Evolutionary conservation across 495 filamentous ascomycete genomes (phyloP), one percentile per base, ranked within the genome.

Genomic region (Durotheca rogersii): DNA sequence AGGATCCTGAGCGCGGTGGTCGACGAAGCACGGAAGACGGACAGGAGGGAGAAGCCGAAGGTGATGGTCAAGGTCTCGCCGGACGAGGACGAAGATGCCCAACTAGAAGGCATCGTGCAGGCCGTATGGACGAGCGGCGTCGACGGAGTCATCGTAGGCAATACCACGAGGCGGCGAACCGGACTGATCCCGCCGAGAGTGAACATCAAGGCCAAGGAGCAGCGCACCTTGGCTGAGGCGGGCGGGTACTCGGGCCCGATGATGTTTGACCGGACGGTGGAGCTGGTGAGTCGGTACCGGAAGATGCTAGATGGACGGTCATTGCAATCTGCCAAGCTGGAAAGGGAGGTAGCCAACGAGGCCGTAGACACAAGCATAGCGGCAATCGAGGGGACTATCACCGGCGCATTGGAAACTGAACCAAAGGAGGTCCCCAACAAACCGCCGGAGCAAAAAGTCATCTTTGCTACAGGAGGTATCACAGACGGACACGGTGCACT

Each of bases 51-150:
- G 7, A 89, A 86, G 69, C 91, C 91, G 3, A 83, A 75, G 42
- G 87, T 97, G 20, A 94, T 97, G 85, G 93, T 98, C 42, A 98
- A 98, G 74, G 90, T 96, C 21, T 92, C 87, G 48, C 93, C 93
- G 1, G 93, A 98, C 50, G 92, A 95, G 72, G 90, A 96, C 62
- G 77, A 82, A 3, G 80, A 89, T 29, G 78, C 81, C 33, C 88
- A 96, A 59, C 80, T 98, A 43, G 75, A 80, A 16, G 93, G 90
- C 2, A 95, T 96, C 37, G 92, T 89, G 54, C 79, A 89, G 38
- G 93, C 93, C 0, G 83, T 96, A 27, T 86, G 83, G 78, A 76
- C 77, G 31, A 84, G 86, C 33, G 90, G 90, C 7, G 89, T 96
- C 3, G 89, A 95, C 51, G 93, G 93, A 0, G 84, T 98, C 3